Evolutionary conservation across 1,139 yeast species (phyloP).

Genomic region (Dujonia santamariae): DNA sequence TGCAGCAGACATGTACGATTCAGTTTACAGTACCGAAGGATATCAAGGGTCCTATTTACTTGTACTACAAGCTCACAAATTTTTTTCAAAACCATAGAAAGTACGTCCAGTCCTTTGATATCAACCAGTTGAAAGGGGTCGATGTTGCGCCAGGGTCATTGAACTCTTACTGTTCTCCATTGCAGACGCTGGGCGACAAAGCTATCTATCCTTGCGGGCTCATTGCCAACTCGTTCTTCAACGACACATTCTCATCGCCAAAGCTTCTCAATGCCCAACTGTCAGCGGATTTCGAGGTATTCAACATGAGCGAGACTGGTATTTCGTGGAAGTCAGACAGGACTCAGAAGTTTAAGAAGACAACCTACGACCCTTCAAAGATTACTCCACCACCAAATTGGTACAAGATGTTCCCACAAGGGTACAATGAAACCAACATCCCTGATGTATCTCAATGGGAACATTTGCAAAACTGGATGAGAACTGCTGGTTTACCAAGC

Average conservation of each 20-base stretch:
- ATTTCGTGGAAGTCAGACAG: constrained; percentile 88
- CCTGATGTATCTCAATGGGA: constrained; percentile 58
- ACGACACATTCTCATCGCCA: constrained; percentile 67
- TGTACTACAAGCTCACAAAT: constrained; percentile 70
- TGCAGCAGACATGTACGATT: constrained; percentile 45
- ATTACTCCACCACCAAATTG: constrained; percentile 97
- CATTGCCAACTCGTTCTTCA: constrained; percentile 89
- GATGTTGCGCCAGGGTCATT: constrained; percentile 49
- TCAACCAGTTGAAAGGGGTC: constrained; percentile 60
- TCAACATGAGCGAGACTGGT: constrained; percentile 60
- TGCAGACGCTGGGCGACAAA: constrained; percentile 35
- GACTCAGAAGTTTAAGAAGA: constrained; percentile 69
- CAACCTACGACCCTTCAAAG: constrained; percentile 63
- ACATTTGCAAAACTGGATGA: constrained; percentile 73
- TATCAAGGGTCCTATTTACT: constrained; percentile 56
- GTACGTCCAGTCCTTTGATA: constrained; percentile 68
- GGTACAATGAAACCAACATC: constrained; percentile 78
- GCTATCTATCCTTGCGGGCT: constrained; percentile 86
- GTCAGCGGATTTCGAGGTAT: constrained; percentile 46
- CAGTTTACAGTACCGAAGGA: constrained; percentile 60
- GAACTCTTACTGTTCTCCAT: constrained; percentile 57
- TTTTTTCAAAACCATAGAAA: constrained; percentile 78
- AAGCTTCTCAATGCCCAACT: constrained; percentile 44
- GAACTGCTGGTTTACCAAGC: constrained; percentile 73
- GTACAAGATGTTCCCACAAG: constrained; percentile 80